Percentiles rank a stretch among this genome's conserved stretches.
These are phyloP conservation scores for Leccinum aurantiacum DNA, from an alignment of 768 basidiomycete species.

Conservation along the genomic window DNA sequence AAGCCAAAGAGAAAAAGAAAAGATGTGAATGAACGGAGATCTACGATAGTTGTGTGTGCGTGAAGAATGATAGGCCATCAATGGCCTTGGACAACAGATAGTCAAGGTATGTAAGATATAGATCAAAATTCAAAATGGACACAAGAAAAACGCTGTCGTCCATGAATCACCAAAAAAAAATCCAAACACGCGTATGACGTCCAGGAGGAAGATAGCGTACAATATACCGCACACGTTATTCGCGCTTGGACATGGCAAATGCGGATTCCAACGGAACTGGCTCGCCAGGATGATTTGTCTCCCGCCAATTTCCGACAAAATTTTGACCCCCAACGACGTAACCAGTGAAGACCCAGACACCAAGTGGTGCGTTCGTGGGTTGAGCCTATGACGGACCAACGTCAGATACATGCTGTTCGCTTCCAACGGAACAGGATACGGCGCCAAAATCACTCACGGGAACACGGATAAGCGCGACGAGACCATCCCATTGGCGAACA, in stretches of 20 bases:
- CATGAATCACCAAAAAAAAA: constrained; percentile 4
- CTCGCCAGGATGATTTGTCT: constrained; percentile 34
- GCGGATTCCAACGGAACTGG: constrained; percentile 58
- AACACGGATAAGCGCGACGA: constrained; percentile 52
- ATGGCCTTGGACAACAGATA: constrained; percentile 2
- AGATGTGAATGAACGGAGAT: constrained; percentile 14
- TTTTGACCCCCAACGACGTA: constrained; percentile 65
- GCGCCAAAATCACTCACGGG: constrained; percentile 25
- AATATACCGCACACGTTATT: constrained; percentile 13
- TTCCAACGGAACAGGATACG: neutral
- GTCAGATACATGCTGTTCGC: constrained; percentile 8
- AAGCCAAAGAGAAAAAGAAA: constrained; percentile 4
- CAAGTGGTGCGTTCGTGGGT: constrained; percentile 9
- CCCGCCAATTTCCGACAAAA: constrained; percentile 74
- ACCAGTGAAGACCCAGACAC: constrained; percentile 58
- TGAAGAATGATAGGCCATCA: constrained; percentile 6
- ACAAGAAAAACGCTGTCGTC: constrained; percentile 6
- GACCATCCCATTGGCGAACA: constrained; percentile 57
- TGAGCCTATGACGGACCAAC: constrained; percentile 6
- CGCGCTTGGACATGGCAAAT: constrained; percentile 57
- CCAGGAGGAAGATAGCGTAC: neutral
- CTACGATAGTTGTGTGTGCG: constrained; percentile 17
- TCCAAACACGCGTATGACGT: neutral
- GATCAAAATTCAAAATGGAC: constrained; percentile 11
- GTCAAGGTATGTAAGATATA: constrained; percentile 10